Percentiles rank a stretch among this genome's conserved stretches.
Conservation (phyloP, 139 green algal genomes). For the Picochlorum sp. region DNA sequence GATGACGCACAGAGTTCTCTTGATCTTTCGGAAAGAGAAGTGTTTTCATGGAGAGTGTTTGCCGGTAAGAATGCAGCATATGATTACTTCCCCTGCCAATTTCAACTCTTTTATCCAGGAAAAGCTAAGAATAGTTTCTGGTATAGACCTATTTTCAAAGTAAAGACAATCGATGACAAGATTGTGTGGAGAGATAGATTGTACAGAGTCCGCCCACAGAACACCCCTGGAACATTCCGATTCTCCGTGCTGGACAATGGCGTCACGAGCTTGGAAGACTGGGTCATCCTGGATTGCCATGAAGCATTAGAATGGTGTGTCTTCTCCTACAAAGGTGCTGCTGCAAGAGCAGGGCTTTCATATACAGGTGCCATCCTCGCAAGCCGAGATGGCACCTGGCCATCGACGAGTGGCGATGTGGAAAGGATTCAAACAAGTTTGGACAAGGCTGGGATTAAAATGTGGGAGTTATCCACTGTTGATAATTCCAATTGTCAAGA, state of each 20-base stretch:
- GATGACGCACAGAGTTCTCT: not conserved
- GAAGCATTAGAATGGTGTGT: slow-evolving; percentile 66
- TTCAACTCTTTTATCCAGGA: slow-evolving; percentile 72
- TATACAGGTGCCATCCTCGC: slow-evolving; percentile 38
- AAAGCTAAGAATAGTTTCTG: slow-evolving; percentile 67
- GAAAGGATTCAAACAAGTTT: slow-evolving; percentile 16
- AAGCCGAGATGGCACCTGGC: slow-evolving; percentile 27
- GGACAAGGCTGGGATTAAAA: slow-evolving; percentile 57
- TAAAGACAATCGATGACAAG: slow-evolving; percentile 60
- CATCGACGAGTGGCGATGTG: not conserved
- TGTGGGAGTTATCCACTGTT: slow-evolving; percentile 77
- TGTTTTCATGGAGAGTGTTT: slow-evolving; percentile 56
- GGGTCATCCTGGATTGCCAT: slow-evolving; percentile 78
- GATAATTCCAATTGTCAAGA: slow-evolving; percentile 1
- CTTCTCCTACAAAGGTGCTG: slow-evolving; percentile 26
- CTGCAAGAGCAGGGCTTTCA: slow-evolving; percentile 11
- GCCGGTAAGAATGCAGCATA: slow-evolving; percentile 63
- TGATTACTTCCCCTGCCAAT: slow-evolving; percentile 86
- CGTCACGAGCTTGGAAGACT: slow-evolving; percentile 74
- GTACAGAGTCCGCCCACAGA: slow-evolving; percentile 64
- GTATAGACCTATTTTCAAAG: slow-evolving; percentile 80
- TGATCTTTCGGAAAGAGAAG: not conserved
- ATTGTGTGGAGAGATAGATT: slow-evolving; percentile 71
- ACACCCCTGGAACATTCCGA: slow-evolving; percentile 59
- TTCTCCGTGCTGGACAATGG: slow-evolving; percentile 88